Conservation (phyloP, 352 stramenopile genomes). For the Phytophthora melonis region DNA sequence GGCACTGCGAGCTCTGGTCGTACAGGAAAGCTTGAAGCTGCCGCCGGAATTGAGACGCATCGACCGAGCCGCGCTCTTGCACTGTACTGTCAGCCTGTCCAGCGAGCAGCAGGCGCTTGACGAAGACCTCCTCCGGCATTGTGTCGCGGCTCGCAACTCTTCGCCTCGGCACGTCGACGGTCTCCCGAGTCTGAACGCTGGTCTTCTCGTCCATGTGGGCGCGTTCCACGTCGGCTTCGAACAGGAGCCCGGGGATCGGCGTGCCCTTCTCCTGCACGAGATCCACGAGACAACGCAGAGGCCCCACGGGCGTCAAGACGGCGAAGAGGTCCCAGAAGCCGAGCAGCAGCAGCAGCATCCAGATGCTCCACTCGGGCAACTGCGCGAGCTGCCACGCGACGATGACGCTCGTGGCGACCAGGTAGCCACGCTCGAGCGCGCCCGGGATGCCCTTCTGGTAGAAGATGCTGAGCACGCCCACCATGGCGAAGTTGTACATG, state of each 20-base stretch:
- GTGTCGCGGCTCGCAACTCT: slow-evolving; percentile 26
- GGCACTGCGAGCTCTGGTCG: slow-evolving; percentile 49
- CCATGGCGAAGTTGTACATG: slow-evolving; percentile 92
- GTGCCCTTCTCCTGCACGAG: slow-evolving; percentile 92
- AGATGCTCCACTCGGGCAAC: slow-evolving; percentile 94
- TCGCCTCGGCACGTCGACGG: slow-evolving; percentile 3
- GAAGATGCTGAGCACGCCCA: slow-evolving; percentile 88
- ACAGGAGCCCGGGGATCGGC: slow-evolving; percentile 94
- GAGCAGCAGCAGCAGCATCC: slow-evolving; percentile 92
- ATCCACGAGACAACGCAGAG: slow-evolving; percentile 94
- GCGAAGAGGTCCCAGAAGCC: slow-evolving; percentile 98
- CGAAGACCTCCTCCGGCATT: slow-evolving; percentile 33
- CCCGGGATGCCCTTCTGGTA: slow-evolving; percentile 86
- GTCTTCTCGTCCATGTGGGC: slow-evolving; percentile 37
- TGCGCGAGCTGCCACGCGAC: slow-evolving; percentile 97
- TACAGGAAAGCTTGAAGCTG: slow-evolving; percentile 57
- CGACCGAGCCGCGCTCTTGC: slow-evolving; percentile 6
- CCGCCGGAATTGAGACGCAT: slow-evolving; percentile 33
- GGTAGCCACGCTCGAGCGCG: slow-evolving; percentile 90
- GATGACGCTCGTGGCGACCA: slow-evolving; percentile 94
- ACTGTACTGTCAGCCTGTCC: neutral
- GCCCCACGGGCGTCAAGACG: slow-evolving; percentile 95
- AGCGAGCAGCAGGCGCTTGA: slow-evolving; percentile 28
- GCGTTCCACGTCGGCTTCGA: slow-evolving; percentile 89
- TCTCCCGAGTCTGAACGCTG: slow-evolving; percentile 6